Evolutionary conservation across 1,139 yeast genomes (phyloP), one percentile per base, ranked within the genome.

Genomic region (Candida anutae): DNA sequence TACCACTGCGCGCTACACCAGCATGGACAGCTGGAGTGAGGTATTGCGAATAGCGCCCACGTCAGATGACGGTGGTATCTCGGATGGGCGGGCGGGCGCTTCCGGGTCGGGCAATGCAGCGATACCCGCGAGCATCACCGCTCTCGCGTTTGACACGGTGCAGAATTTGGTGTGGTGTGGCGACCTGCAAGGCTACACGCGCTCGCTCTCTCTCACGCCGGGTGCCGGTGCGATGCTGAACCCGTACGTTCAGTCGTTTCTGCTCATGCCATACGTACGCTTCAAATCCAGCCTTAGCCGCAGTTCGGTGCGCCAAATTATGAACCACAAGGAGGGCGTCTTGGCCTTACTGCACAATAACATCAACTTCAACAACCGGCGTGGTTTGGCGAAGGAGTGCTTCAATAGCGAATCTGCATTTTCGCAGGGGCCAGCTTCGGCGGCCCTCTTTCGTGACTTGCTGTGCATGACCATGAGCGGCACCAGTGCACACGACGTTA

Each of bases 151-250:
- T 50, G 97, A 90, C 53, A 69, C 69, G 26, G 58, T 69, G 14
- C 73, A 77, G 34, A 90, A 87, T 43, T 58, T 88, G 25, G 49
- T 88, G 3, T 90, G 97, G 97, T 66, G 79, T 4, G 95, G 95
- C n/a, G 90, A 82, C 47, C 58, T 67, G 8, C 52, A 48, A 21
- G 69, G 68, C 8, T 51, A 43, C 35, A 37, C 62, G 4, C 44
- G 55, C 6, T 55, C 63, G 13, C 55, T 48, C 33, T 37, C 33
- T 5, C 21, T 28, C 2, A 13, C 32, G 8, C 18, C 14, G 5
- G 33, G 31, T 2, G 27, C 31, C 28, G 23, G 8, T 6, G 13
- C 13, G 6, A 6, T 13, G 13, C 6, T 6, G 13, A 37, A 37
- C 22, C 40, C 40, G 1, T 37, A 24, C 28, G 39, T 28, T 32